Evolutionary conservation across 768 basidiomycete genomes (phyloP).

Genomic region (Austroboletus festivus): DNA sequence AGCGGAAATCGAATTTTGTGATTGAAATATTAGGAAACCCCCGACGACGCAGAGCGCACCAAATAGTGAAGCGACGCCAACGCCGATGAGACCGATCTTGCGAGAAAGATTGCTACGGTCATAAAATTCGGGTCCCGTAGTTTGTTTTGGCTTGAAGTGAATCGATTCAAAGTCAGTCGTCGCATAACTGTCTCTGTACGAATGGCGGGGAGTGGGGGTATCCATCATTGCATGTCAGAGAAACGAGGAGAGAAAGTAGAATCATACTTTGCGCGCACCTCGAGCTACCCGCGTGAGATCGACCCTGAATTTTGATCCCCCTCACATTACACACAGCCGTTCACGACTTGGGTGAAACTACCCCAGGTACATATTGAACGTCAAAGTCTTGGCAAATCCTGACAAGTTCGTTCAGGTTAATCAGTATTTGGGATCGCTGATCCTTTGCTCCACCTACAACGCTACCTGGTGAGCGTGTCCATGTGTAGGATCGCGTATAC

Average conservation of each 20-base stretch:
- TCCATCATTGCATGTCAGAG: constrained; percentile 1
- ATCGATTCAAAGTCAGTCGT: constrained; percentile 21
- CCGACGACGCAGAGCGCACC: constrained; percentile 21
- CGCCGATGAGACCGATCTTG: constrained; percentile 21
- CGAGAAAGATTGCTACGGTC: constrained; percentile 27
- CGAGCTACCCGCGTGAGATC: too few species aligned
- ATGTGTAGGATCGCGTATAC: too few species aligned
- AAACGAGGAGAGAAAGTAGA: background rate
- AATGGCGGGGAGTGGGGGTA: background rate
- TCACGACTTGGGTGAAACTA: too few species aligned
- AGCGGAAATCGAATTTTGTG: constrained; percentile 21
- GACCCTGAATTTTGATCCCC: constrained; percentile 9
- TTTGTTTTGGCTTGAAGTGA: constrained; percentile 19
- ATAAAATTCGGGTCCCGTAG: constrained; percentile 26
- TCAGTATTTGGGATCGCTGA: too few species aligned
- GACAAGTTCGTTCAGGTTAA: too few species aligned
- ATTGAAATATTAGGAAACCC: constrained; percentile 22
- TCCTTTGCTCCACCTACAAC: too few species aligned
- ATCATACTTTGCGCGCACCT: too few species aligned
- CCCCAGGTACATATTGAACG: too few species aligned
- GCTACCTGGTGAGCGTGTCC: too few species aligned
- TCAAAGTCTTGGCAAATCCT: too few species aligned
- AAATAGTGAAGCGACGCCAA: constrained; percentile 22
- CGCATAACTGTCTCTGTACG: constrained; percentile 10
- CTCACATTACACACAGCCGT: too few species aligned